Evolutionary conservation across 2,329 filamentous ascomycete genomes (phyloP), one percentile per base, ranked within the genome.

Genomic region (Lasiodiplodia sp.): DNA sequence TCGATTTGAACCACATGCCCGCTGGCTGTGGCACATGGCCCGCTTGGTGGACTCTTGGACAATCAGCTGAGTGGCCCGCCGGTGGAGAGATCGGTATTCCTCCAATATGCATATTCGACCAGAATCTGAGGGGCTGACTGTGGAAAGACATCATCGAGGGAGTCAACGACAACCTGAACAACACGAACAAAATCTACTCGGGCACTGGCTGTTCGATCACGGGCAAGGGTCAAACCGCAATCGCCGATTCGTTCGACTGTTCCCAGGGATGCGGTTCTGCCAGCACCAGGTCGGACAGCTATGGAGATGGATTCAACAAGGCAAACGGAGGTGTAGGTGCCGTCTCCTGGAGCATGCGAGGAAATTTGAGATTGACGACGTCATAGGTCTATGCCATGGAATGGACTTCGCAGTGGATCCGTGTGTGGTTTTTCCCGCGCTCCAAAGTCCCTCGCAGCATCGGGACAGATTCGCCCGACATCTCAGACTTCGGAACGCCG

Each of bases 401-500:
- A 68, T 75, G 73, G 72, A 73, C 70, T 11, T 62, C 63, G n/a
- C 49, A 65, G n/a, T 69, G 62, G 66, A 73, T 76, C 62, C 71
- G 71, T 47, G 70, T 75, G 21, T 75, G 72, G 71, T 74, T 71
- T 67, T 75, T 74, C 52, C 68, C 71, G 11, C 72, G 73, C 25
- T 64, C 52, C n/a, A 67, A 68, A 56, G 75, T 76, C 16, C 80
- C 80, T 1, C 34, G 69, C 4, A 77, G 75, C 72, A 85, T 92
- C 70, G 76, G 80, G 12, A 81, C 73, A 55, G 72, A 73, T n/a
- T 71, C 70, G 1, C 91, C 90, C 0, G 84, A 91, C 71, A 88
- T 90, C 0, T 85, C 83, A 58, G 57, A 68, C n/a, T 92, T 90
- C 86, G 89, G 89, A 18, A 82, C 78, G 2, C 87, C 90, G 0